These are phyloP conservation scores for Sutorius eximius DNA, from an alignment of 1,284 basidiomycete species.

Conservation along the genomic window DNA sequence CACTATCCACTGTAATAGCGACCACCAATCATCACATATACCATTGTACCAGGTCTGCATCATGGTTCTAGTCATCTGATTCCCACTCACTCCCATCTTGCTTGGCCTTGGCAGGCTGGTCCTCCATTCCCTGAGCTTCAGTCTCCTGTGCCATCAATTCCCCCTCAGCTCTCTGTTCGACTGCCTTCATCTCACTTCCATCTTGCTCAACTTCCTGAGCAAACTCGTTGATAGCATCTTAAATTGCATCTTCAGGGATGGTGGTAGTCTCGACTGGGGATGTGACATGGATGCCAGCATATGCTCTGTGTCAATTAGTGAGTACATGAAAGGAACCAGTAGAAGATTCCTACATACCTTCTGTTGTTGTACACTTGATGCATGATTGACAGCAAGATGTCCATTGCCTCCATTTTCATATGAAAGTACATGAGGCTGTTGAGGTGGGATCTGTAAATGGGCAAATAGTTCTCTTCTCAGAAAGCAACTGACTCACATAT, in stretches of 20 bases:
- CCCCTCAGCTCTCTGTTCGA: no score
- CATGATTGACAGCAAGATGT: no score
- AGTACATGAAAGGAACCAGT: not conserved
- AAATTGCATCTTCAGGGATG: not conserved
- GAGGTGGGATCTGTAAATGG: not conserved
- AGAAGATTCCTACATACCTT: no score
- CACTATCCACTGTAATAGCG: no score
- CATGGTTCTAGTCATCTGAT: no score
- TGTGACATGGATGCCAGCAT: not conserved
- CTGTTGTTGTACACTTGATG: no score
- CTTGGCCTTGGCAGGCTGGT: no score
- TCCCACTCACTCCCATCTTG: no score
- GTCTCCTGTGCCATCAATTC: not conserved
- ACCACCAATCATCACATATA: no score
- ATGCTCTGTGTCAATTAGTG: not conserved
- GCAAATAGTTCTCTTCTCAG: not conserved
- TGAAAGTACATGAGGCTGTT: not conserved
- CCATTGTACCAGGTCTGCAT: not conserved
- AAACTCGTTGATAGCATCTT: not conserved
- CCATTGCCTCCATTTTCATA: not conserved
- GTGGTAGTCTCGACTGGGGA: not conserved
- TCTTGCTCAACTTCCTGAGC: not conserved
- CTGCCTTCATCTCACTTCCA: no score
- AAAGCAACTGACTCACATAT: not conserved
- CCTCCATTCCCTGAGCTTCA: no score